Percentiles rank a stretch among this genome's conserved stretches.
These are phyloP conservation scores for Friedmanniomyces simplex DNA, from an alignment of 495 filamentous ascomycete species.

Conservation along the genomic window DNA sequence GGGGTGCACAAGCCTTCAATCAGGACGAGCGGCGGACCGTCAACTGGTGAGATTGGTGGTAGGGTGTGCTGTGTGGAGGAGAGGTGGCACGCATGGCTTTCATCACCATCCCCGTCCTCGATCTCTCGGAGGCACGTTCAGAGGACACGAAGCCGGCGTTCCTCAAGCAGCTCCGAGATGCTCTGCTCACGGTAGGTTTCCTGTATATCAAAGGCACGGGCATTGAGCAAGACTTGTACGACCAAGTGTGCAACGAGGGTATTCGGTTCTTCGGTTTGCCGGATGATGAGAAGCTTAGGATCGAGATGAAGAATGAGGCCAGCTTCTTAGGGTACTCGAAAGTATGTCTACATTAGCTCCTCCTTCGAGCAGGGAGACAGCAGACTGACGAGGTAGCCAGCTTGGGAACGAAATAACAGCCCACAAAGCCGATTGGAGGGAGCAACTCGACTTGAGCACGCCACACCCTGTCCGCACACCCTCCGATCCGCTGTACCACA, in stretches of 20 bases:
- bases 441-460: constrained; percentile 84
- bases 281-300: constrained; percentile 63
- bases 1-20: neutral
- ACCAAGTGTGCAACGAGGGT: constrained; percentile 57
- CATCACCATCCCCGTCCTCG: constrained; percentile 67
- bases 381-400: constrained; percentile 7
- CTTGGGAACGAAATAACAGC: constrained; percentile 37
- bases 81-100: constrained; percentile 37
- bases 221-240: constrained; percentile 54
- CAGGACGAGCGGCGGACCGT: no score
- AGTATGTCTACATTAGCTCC: constrained; percentile 12
- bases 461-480: constrained; percentile 57
- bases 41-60: no score
- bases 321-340: constrained; percentile 34
- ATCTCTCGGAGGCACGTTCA: constrained; percentile 54
- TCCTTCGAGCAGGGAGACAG: neutral
- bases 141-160: constrained; percentile 65
- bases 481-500: constrained; percentile 60
- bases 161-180: constrained; percentile 59
- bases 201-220: constrained; percentile 82
- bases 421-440: constrained; percentile 50
- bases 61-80: neutral
- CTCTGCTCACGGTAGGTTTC: constrained; percentile 85
- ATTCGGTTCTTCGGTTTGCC: constrained; percentile 74
- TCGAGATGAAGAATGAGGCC: constrained; percentile 77